Evolutionary conservation across 768 basidiomycete species (phyloP), one percentile per base, ranked within the genome.

Genomic region (Leccinum subgranulosum): DNA sequence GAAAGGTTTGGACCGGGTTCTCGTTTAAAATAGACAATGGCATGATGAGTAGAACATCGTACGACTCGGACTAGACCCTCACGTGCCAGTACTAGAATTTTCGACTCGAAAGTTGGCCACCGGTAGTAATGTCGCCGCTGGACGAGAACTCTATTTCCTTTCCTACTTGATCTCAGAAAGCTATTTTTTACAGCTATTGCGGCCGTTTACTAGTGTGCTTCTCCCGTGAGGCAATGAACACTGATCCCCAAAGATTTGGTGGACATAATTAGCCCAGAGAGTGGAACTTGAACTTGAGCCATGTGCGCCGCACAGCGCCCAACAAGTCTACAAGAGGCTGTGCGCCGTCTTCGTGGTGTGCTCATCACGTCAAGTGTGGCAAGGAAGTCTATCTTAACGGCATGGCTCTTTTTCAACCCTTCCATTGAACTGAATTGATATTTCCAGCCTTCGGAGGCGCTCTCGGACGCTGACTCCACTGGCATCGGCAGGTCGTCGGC

Each of bases 11-110:
- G 27, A 50, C 28, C 28, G 39, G 33, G 6, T 11, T 7, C 17
- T 31, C 15, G 23, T 53, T 36, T 21, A 49, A 60, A 60, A 46
- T 36, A 52, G 36, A 45, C 17, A 25, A 52, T 8, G 48, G 17
- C 6, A 29, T 11, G 63, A 57, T 46, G 59, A 34, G 39, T 25
- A 21, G 10, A 43, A 23, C 23, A 23, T 23, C 23, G 3, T 55
- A 39, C 47, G 25, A 25, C 23, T 3, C 23, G 19, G 23, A 23
- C 12, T 23, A 17, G 33, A 49, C n/a, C 29, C 41, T 68, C 61
- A 66, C 69, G 61, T 55, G 61, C 61, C 11, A 43, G 19, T 19
- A 17, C n/a, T 53, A 48, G 55, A 61, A 58, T 51, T 17, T 54
- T 56, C 36, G 14, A 23, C 17, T 41, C n/a, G 39, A 10, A 11